A percentile compares a stretch with the other conserved stretches of the same genome.
These are phyloP conservation scores for Camellia sinensis DNA, from an alignment of 148 eudicot genomes.

Conservation along the genomic window DNA sequence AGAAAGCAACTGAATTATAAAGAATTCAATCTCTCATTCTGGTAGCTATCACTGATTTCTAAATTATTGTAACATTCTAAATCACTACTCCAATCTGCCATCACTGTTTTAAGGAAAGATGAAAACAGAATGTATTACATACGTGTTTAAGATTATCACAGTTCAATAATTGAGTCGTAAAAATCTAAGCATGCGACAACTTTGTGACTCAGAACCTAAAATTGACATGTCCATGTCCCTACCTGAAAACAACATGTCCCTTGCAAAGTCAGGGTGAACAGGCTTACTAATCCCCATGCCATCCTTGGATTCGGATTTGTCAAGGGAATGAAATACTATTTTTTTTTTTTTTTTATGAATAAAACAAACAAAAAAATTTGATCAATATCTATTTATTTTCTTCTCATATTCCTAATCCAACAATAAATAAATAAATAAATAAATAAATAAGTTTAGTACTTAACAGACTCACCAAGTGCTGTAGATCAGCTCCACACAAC, in stretches of 20 bases:
- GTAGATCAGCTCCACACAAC: background rate
- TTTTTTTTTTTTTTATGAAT: no score
- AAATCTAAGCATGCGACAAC: constrained; percentile 16
- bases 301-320: no score
- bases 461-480: background rate
- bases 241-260: background rate
- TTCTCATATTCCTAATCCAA: no score
- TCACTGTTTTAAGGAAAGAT: background rate
- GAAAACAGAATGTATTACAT: background rate
- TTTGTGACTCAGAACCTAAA: background rate
- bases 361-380: no score
- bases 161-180: background rate
- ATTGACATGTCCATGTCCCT: background rate
- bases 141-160: background rate
- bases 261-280: background rate
- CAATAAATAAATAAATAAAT: no score
- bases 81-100: background rate
- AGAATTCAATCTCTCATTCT: background rate
- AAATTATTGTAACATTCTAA: background rate
- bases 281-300: no score
- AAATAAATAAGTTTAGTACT: no score
- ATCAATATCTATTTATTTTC: no score
- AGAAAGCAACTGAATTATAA: background rate
- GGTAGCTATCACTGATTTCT: background rate
- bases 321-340: no score